These are phyloP conservation scores for Senecio squalidus DNA, from an alignment of 140 eudicot genomes.

Conservation along the genomic window DNA sequence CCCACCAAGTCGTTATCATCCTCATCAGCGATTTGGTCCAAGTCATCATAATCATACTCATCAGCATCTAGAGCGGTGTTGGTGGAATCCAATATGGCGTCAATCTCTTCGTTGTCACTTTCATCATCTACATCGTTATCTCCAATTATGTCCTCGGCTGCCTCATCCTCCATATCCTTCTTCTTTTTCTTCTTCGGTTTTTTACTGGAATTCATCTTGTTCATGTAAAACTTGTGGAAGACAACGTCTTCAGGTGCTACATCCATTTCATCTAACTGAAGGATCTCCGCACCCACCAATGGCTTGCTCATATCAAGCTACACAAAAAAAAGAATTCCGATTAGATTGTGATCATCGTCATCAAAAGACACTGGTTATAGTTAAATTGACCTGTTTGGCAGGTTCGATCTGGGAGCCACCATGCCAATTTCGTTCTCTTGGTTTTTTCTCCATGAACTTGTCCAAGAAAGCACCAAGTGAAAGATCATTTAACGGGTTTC, in stretches of 20 bases:
- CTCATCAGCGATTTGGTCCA: slow-evolving; percentile 57
- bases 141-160: slow-evolving; percentile 70
- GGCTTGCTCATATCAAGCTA: slow-evolving; percentile 85
- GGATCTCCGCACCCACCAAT: slow-evolving; percentile 76
- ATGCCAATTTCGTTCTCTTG: slow-evolving; percentile 87
- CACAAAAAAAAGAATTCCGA: background rate
- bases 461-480: slow-evolving; percentile 81
- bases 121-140: slow-evolving; percentile 50
- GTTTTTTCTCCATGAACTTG: slow-evolving; percentile 98
- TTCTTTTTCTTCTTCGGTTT: slow-evolving; percentile 91
- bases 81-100: slow-evolving; percentile 53
- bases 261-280: slow-evolving; percentile 78
- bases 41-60: slow-evolving; percentile 77
- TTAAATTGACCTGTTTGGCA: slow-evolving; percentile 62
- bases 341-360: background rate
- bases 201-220: slow-evolving; percentile 65
- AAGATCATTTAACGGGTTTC: slow-evolving; percentile 83
- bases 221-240: slow-evolving; percentile 87
- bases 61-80: slow-evolving; percentile 42
- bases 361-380: background rate
- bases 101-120: slow-evolving; percentile 87
- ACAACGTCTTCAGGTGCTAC: slow-evolving; percentile 93
- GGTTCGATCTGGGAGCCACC: slow-evolving; percentile 97
- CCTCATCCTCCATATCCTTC: slow-evolving; percentile 61
- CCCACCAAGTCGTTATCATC: slow-evolving; percentile 83